phyloP scores from a whole-genome alignment of 1,284 basidiomycete genomes.

The Ustanciosporium gigantosporum region DNA sequence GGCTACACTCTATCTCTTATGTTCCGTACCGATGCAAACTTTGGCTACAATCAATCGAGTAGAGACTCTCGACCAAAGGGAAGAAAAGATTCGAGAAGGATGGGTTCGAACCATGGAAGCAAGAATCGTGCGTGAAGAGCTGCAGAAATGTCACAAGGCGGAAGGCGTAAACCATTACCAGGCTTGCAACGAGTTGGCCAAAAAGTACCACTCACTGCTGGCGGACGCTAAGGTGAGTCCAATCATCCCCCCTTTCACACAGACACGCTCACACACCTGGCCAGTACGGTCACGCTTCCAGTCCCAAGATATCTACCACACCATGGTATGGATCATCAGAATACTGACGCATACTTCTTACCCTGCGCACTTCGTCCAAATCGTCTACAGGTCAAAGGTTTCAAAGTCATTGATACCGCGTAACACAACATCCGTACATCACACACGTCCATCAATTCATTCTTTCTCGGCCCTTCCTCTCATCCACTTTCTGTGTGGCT shows the following conservation, averaged over 20 bases:
- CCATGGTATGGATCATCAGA: too few species aligned
- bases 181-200: conserved; percentile 82
- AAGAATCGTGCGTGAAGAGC: conserved; percentile 83
- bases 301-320: too few species aligned
- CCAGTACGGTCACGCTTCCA: background rate
- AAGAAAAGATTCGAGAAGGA: conserved; percentile 81
- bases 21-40: background rate
- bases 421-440: background rate
- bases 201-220: conserved; percentile 82
- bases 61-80: conserved; percentile 66
- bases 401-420: conserved; percentile 44
- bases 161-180: conserved; percentile 73
- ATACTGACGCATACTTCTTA: too few species aligned
- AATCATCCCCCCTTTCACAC: background rate
- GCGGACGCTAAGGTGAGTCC: conserved; percentile 78
- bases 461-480: too few species aligned
- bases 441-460: background rate
- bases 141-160: conserved; percentile 84
- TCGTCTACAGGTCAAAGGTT: conserved; percentile 46
- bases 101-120: conserved; percentile 96
- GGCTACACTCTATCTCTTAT: too few species aligned
- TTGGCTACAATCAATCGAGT: background rate
- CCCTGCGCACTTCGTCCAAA: too few species aligned
- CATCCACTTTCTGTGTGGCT: too few species aligned
- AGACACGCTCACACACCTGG: background rate